phyloP scores from a whole-genome alignment of 176 grass and related monocot genomes.

The Thalia dealbata region DNA sequence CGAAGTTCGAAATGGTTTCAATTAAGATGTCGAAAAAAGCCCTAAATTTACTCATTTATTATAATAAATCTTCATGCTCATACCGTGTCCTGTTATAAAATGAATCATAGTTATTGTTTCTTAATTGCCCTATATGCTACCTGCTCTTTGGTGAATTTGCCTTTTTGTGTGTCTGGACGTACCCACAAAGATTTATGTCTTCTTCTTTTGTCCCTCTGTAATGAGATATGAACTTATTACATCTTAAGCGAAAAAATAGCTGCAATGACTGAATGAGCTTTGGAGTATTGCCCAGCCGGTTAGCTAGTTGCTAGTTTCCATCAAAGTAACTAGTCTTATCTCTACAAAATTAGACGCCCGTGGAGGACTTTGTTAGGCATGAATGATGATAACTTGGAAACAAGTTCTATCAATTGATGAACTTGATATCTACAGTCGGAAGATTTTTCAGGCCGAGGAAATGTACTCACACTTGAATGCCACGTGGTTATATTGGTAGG shows the following conservation, averaged over 20 bases:
- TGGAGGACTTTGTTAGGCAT: too few relatives aligned
- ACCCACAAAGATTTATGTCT: background rate
- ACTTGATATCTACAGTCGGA: background rate
- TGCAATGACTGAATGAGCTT: too few relatives aligned
- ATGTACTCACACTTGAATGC: background rate
- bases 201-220: background rate
- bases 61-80: background rate
- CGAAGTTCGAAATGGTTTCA: background rate
- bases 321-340: too few relatives aligned
- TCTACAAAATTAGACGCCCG: too few relatives aligned
- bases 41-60: background rate
- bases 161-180: background rate
- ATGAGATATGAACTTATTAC: too few relatives aligned
- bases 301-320: too few relatives aligned
- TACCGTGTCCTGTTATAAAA: background rate
- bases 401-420: background rate
- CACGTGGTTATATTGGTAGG: background rate
- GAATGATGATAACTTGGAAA: background rate
- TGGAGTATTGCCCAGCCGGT: too few relatives aligned
- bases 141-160: background rate
- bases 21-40: background rate
- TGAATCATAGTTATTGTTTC: background rate
- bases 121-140: background rate
- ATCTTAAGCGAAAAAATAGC: too few relatives aligned
- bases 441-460: background rate